Evolutionary conservation across 129 eudicot species (phyloP), one percentile per base, ranked within the genome.

Genomic region (Escallonia rubra): DNA sequence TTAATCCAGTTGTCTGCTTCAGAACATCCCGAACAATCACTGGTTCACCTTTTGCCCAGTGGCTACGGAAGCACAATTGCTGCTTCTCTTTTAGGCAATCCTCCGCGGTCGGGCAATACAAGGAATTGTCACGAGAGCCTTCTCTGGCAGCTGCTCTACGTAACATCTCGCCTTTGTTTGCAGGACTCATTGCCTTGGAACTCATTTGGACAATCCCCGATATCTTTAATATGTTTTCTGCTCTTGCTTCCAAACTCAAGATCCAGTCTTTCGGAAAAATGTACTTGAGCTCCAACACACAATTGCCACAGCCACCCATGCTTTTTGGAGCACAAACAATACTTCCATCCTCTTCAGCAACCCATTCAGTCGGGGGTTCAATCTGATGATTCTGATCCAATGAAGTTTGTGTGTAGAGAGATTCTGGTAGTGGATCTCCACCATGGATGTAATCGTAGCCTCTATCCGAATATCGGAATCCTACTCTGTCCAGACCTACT

Each of bases 11-110:
- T 41, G 96, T 80, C 60, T 68, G 80, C 7, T 82, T 83, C 43
- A 93, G 77, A 52, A 81, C 87, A 64, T 89, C 77, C 51, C 71
- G 81, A 58, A 93, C 88, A 63, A 93, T 84, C 50, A 93, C 82
- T 0, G 98, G 98, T 73, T 93, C 92, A 56, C 96, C 98, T 71
- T 73, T 80, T 66, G 82, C 74, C 98, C 96, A 93, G 74, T 86
- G 96, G 57, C 62, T 41, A 40, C 90, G 91, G 65, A 89, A 93
- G 6, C 74, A 76, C 38, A 64, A 46, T 8, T 82, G 79, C 59
- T 75, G 87, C 42, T 82, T 84, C 10, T 72, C 62, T 41, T 51
- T 47, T 7, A 84, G 66, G 15, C 39, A 69, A 52, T 86, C 89
- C 23, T 46, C 64, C 4, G 82, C 64, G 63, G 75, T 72, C n/a